These are phyloP conservation scores for Fonsecaea nubica DNA, from an alignment of 2,329 filamentous ascomycete genomes.

Conservation along the genomic window DNA sequence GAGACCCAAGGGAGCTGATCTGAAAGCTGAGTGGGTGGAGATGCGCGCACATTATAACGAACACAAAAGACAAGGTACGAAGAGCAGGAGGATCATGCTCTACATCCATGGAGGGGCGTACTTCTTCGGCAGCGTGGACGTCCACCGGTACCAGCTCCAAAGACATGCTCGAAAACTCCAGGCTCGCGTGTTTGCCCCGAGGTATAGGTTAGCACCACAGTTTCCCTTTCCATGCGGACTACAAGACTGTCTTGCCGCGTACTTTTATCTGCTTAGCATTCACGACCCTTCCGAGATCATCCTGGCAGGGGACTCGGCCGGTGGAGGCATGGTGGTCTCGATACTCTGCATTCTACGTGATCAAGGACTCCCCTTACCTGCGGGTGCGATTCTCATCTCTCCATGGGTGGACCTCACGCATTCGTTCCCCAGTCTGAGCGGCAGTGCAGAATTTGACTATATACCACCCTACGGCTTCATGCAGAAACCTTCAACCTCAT, in stretches of 20 bases:
- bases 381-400: slow-evolving; percentile 87
- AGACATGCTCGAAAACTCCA: slow-evolving; percentile 92
- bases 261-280: slow-evolving; percentile 77
- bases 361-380: slow-evolving; percentile 80
- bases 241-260: slow-evolving; percentile 86
- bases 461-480: slow-evolving; percentile 88
- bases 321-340: slow-evolving; percentile 84
- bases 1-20: slow-evolving; percentile 69
- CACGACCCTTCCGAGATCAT: slow-evolving; percentile 84
- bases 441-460: slow-evolving; percentile 78
- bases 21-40: slow-evolving; percentile 94
- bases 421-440: slow-evolving; percentile 88
- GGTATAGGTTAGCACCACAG: slow-evolving; percentile 87
- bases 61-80: slow-evolving; percentile 66
- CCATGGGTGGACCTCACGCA: slow-evolving; percentile 97
- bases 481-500: slow-evolving; percentile 85
- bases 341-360: slow-evolving; percentile 83
- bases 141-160: slow-evolving; percentile 98
- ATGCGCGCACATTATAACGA: slow-evolving; percentile 83
- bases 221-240: slow-evolving; percentile 95
- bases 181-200: slow-evolving; percentile 83
- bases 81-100: slow-evolving; percentile 79
- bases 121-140: slow-evolving; percentile 93
- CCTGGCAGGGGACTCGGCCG: slow-evolving; percentile 89
- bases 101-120: slow-evolving; percentile 95